Evolutionary conservation across 257 asterid genomes (phyloP), one percentile per base, ranked within the genome.

Genomic region (Agastache rugosa): DNA sequence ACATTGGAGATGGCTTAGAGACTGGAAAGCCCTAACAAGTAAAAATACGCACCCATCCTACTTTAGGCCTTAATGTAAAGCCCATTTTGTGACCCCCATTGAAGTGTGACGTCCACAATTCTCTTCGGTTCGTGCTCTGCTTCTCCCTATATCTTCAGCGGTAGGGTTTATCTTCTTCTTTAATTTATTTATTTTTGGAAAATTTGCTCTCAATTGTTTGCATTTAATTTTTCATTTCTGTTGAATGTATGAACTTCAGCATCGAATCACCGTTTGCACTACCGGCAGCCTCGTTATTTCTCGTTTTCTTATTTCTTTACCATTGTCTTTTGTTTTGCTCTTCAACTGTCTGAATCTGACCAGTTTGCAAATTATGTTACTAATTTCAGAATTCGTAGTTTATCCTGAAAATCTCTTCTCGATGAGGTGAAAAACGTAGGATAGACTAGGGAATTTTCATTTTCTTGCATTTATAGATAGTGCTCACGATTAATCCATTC

Each of bases 91-190:
- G 35, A 31, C 35, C 35, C 35, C 5, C 3, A 31, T 31, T 31
- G 35, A 31, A 31, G 35, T 31, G 35, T 31, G 35, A 31, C 35
- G 35, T 3, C 35, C 4, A 6, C 35, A n/a, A n/a, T n/a, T n/a
- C n/a, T n/a, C n/a, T n/a, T n/a, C n/a, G n/a, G 14, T 47, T 45
- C 55, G 71, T 34, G 64, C 71, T 68, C 70, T 10, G 71, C 70
- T 59, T 67, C 55, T 60, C 56, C 75, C 63, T 0, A 31, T 34
- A 42, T 17, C 27, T 59, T 22, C 75, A 34, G 54, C 34, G 71
- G 80, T 76, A 69, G 72, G 80, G 72, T 69, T 68, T 76, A 76
- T 67, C 70, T 7, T 27, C 3, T 56, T 65, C 68, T 54, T 59
- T 56, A 15, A 37, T 63, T 51, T 47, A 4, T 51, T 53, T 15